Conservation (phyloP, 768 basidiomycete genomes). For the Hericium rajendrae region DNA sequence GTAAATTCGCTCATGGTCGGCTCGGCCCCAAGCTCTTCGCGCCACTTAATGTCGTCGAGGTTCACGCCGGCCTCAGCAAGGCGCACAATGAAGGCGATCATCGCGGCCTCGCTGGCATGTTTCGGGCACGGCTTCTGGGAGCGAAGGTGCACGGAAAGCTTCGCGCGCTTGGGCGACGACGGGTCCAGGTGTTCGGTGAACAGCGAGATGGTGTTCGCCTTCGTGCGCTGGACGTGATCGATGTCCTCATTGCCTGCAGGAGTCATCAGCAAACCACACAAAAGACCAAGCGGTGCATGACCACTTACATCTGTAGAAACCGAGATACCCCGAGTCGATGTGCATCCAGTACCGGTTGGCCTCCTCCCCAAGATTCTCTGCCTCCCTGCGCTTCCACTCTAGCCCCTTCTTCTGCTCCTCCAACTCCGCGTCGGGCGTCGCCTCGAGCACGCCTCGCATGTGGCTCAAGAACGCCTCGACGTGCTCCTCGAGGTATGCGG, state of each 20-base stretch:
- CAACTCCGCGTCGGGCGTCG: conserved; percentile 67
- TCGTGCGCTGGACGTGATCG: conserved; percentile 54
- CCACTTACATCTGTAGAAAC: conserved; percentile 75
- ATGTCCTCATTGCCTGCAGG: conserved; percentile 64
- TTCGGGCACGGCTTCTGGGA: conserved; percentile 56
- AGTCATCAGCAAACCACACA: background rate
- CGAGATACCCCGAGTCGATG: conserved; percentile 71
- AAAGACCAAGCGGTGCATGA: background rate
- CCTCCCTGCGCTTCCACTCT: conserved; percentile 76
- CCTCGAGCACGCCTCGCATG: conserved; percentile 58
- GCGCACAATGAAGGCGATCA: conserved; percentile 47
- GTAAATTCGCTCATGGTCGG: conserved; percentile 53
- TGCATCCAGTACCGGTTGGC: conserved; percentile 54
- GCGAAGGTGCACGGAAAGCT: conserved; percentile 74
- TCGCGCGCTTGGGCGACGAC: conserved; percentile 58
- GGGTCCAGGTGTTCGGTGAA: conserved; percentile 67
- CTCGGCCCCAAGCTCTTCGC: conserved; percentile 38
- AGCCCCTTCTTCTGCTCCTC: conserved; percentile 68
- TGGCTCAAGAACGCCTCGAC: conserved; percentile 73
- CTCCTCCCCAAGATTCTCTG: conserved; percentile 86
- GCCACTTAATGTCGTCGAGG: conserved; percentile 42
- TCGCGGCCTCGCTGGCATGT: conserved; percentile 55
- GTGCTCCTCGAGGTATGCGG: too few relatives aligned
- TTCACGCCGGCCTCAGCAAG: conserved; percentile 38
- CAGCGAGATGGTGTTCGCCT: conserved; percentile 62